These are phyloP conservation scores for Vararia minispora DNA, from an alignment of 768 basidiomycete species.

Conservation along the genomic window DNA sequence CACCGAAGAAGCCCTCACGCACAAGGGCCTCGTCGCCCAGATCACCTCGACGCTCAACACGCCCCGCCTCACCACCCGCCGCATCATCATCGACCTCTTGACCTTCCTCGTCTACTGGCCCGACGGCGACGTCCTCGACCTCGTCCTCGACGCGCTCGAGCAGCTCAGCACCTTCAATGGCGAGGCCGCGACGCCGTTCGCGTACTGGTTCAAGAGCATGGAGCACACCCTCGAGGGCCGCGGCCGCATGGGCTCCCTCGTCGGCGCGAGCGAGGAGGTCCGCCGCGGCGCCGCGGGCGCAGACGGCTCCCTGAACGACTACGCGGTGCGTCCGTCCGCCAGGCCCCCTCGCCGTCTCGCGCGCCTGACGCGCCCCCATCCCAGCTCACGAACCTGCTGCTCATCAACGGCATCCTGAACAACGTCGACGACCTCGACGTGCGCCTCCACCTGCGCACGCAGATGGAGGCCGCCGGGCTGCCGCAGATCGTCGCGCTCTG, in stretches of 20 bases:
- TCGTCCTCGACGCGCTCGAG: conserved; percentile 70
- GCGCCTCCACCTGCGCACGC: conserved; percentile 75
- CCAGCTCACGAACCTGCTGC: conserved; percentile 59
- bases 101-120: conserved; percentile 61
- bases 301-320: conserved; percentile 68
- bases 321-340: conserved; percentile 62
- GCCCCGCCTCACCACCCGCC: conserved; percentile 67
- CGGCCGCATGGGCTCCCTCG: conserved; percentile 90
- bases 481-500: conserved; percentile 61
- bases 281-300: conserved; percentile 51
- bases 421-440: conserved; percentile 69
- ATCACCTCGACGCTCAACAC: conserved; percentile 77
- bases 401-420: conserved; percentile 59
- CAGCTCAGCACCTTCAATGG: conserved; percentile 55
- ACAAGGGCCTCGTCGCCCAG: conserved; percentile 64
- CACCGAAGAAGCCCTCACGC: conserved; percentile 61
- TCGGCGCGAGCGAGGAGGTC: conserved; percentile 91
- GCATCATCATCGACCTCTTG: conserved; percentile 69
- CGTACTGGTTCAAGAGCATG: conserved; percentile 83
- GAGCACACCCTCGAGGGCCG: conserved; percentile 68
- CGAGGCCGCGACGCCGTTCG: conserved; percentile 51
- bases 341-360: no score
- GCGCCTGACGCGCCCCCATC: no score
- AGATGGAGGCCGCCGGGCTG: conserved; percentile 86
- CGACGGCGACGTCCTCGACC: conserved; percentile 43